Base-by-base conservation (phyloP, 2,329 filamentous ascomycete genomes). In the Trichophyton verrucosum region DNA sequence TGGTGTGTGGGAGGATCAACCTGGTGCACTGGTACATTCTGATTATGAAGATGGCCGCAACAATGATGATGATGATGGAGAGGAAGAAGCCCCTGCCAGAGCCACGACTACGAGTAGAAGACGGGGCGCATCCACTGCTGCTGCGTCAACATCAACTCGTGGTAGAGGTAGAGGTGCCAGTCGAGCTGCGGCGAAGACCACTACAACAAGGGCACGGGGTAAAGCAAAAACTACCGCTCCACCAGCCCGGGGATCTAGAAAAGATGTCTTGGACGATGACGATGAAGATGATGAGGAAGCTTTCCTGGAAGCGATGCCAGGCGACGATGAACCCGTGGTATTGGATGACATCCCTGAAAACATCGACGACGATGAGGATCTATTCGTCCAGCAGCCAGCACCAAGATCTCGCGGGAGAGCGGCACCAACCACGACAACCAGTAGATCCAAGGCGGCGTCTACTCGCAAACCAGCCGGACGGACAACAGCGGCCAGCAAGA, bases 1-100 rank as follows among this genome's bases (percentile, higher is more conserved):
- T 57, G 94, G 91, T 0, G 80, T 81, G 58, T 97, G 92, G 91
- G 87, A 87, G 63, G 87, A 94, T 56, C 84, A 90, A 62, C 83
- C 88, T 0, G 86, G 82, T 6, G 88, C 86, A 1, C 72, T 85
- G 3, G 78, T 85, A 51, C 75, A 75, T 61, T 78, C 81, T n/a
- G 71, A 77, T 20, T 75, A 81, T 63, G 76, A 77, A 20, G 80
- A 77, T 15, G 77, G 77, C 13, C 71, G 69, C 11, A 67, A 69
- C n/a, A 75, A 75, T 40, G 77, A 76, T 40, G 75, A 78, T 36
- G 76, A 77, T 15, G 69, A 74, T 15, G 69, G 74, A 13, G 76
- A 80, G 61, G 76, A 79, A 55, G 80, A 78, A 27, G 75, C 75
- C 1, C 68, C 70, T 59, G 65, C 66, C 62, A 57, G 65, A 64